These are phyloP conservation scores for Coemansia sp. DNA, from an alignment of 192 early-diverging fungal genomes.

Conservation along the genomic window DNA sequence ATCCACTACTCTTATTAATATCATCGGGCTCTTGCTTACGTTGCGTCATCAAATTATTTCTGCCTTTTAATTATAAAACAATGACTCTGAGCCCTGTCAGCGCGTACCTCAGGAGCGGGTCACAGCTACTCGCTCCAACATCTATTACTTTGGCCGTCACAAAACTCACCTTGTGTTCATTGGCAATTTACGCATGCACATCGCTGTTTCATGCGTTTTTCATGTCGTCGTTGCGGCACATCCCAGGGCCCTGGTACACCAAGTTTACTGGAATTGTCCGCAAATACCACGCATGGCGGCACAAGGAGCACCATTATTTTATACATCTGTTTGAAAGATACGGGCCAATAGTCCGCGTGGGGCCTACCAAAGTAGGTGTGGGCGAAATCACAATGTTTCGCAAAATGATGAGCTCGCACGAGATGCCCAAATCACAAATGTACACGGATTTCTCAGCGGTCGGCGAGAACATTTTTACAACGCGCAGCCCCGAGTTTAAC, in stretches of 20 bases:
- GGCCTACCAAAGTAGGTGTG: slow-evolving; percentile 18
- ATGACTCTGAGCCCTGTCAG: too few species aligned
- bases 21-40: too few species aligned
- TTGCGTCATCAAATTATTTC: too few species aligned
- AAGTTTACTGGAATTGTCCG: slow-evolving; percentile 18
- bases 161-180: too few species aligned
- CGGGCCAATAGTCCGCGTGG: slow-evolving; percentile 25
- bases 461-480: slow-evolving; percentile 35
- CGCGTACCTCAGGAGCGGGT: too few species aligned
- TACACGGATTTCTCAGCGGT: slow-evolving; percentile 24
- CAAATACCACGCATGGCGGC: slow-evolving; percentile 28
- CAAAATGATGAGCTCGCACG: slow-evolving; percentile 22
- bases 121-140: too few species aligned
- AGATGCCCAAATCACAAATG: slow-evolving; percentile 23
- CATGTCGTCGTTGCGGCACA: slow-evolving; percentile 8
- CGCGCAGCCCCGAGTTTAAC: slow-evolving; percentile 23
- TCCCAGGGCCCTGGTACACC: slow-evolving; percentile 36
- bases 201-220: not conserved
- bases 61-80: too few species aligned
- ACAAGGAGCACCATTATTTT: slow-evolving; percentile 22
- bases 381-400: slow-evolving; percentile 21
- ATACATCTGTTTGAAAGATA: slow-evolving; percentile 15
- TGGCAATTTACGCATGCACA: not conserved
- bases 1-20: too few species aligned
- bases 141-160: too few species aligned